phyloP scores from a whole-genome alignment of 129 eudicot genomes.

The Deinandra increscens region DNA sequence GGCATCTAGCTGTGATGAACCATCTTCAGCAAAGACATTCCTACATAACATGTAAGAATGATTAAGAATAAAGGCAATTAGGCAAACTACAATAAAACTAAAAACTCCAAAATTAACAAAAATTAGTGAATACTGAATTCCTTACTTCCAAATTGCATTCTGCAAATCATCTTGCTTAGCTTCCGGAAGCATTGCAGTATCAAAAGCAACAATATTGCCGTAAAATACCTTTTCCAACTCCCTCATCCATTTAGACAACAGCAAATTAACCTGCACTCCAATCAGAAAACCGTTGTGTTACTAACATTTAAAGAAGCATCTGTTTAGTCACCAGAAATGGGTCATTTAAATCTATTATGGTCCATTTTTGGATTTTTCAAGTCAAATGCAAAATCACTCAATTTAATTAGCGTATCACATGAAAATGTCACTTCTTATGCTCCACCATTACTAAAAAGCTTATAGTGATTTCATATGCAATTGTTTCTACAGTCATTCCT shows the following conservation, averaged over 20 bases:
- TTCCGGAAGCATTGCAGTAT: slow-evolving; percentile 79
- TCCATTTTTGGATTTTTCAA: background rate
- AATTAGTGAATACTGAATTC: background rate
- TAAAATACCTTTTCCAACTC: slow-evolving; percentile 88
- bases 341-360: background rate
- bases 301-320: background rate
- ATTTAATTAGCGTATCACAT: slow-evolving; percentile 3
- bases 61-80: slow-evolving; percentile 5
- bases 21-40: slow-evolving; percentile 81
- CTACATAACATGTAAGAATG: slow-evolving; percentile 40
- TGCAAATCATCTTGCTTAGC: slow-evolving; percentile 82
- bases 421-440: background rate
- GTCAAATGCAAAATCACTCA: slow-evolving; percentile 5
- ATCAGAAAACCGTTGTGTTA: background rate
- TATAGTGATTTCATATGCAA: slow-evolving; percentile 6
- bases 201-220: slow-evolving; percentile 92
- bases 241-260: slow-evolving; percentile 85
- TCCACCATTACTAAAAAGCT: background rate
- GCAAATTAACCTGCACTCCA: slow-evolving; percentile 71
- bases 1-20: slow-evolving; percentile 52
- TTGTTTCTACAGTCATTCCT: slow-evolving; percentile 6
- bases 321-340: background rate
- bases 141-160: slow-evolving; percentile 80
- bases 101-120: background rate
- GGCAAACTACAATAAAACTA: background rate